These are phyloP conservation scores for Firmiana major DNA, from an alignment of 345 rosid species.

Conservation along the genomic window DNA sequence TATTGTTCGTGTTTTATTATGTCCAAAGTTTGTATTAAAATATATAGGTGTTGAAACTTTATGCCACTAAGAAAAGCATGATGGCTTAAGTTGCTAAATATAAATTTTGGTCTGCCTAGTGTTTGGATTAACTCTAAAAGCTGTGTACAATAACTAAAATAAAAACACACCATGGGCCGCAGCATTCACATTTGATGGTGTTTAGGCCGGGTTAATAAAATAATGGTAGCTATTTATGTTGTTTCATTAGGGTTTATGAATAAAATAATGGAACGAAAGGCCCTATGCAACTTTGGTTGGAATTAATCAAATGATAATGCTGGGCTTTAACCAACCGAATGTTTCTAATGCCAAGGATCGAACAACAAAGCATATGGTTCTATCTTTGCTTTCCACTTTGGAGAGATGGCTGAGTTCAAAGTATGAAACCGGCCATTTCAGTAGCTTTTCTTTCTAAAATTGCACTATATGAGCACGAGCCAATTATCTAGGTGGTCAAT, in stretches of 20 bases:
- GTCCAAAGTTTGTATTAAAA: slow-evolving; percentile 9
- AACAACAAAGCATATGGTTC: not conserved
- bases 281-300: slow-evolving; percentile 7
- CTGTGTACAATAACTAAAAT: not conserved
- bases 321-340: slow-evolving; percentile 40
- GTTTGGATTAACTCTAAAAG: not conserved
- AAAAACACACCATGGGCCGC: slow-evolving; percentile 9
- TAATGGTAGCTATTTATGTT: not conserved
- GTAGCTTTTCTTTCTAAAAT: not conserved
- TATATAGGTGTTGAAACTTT: slow-evolving; percentile 28
- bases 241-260: not conserved
- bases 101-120: not conserved
- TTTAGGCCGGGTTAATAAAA: not conserved
- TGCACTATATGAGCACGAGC: not conserved
- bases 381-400: slow-evolving; percentile 16
- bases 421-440: not conserved
- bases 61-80: not conserved
- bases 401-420: slow-evolving; percentile 14
- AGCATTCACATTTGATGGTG: slow-evolving; percentile 8
- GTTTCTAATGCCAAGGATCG: slow-evolving; percentile 23
- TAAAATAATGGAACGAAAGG: not conserved
- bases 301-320: slow-evolving; percentile 21
- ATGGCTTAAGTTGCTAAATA: not conserved
- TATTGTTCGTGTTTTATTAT: not conserved
- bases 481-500: not conserved